Evolutionary conservation across 192 early-diverging fungal species (phyloP).

Genomic region (Rhizoclosmatium globosum): DNA sequence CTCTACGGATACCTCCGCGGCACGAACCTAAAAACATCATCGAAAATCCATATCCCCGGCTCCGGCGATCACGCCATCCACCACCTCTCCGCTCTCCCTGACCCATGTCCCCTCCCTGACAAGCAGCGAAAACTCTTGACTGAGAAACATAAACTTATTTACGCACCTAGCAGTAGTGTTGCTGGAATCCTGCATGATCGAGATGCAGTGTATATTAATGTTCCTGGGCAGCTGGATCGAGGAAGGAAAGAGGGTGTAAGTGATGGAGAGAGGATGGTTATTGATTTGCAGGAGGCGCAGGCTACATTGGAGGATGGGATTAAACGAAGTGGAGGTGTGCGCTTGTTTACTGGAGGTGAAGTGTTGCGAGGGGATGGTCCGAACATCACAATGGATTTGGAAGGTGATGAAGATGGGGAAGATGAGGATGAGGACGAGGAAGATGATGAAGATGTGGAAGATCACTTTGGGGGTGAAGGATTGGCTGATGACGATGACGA

Average conservation of each 20-base stretch:
- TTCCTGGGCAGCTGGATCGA: slow-evolving; percentile 83
- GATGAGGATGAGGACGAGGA: slow-evolving; percentile 55
- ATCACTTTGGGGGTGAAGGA: slow-evolving; percentile 49
- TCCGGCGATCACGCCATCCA: slow-evolving; percentile 86
- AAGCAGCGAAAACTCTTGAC: slow-evolving; percentile 88
- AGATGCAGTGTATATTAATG: slow-evolving; percentile 98
- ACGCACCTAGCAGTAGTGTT: slow-evolving; percentile 98
- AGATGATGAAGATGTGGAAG: slow-evolving; percentile 54
- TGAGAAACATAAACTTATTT: slow-evolving; percentile 95
- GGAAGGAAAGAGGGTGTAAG: slow-evolving; percentile 59
- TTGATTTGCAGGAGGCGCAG: slow-evolving; percentile 86
- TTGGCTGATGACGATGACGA: slow-evolving; percentile 50
- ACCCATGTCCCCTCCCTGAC: slow-evolving; percentile 98
- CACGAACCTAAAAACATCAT: slow-evolving; percentile 87
- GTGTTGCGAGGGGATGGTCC: slow-evolving; percentile 60
- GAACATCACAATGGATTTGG: slow-evolving; percentile 59
- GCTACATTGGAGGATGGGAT: slow-evolving; percentile 79
- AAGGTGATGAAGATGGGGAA: slow-evolving; percentile 54
- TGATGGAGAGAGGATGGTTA: slow-evolving; percentile 92
- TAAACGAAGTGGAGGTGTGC: slow-evolving; percentile 64
- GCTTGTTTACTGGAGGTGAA: slow-evolving; percentile 70
- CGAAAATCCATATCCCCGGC: slow-evolving; percentile 96
- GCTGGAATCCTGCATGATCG: slow-evolving; percentile 99
- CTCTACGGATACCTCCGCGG: slow-evolving; percentile 96
- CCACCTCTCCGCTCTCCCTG: slow-evolving; percentile 80